Conservation (phyloP, 1,139 yeast genomes). For the Kodamaea fungicola region DNA sequence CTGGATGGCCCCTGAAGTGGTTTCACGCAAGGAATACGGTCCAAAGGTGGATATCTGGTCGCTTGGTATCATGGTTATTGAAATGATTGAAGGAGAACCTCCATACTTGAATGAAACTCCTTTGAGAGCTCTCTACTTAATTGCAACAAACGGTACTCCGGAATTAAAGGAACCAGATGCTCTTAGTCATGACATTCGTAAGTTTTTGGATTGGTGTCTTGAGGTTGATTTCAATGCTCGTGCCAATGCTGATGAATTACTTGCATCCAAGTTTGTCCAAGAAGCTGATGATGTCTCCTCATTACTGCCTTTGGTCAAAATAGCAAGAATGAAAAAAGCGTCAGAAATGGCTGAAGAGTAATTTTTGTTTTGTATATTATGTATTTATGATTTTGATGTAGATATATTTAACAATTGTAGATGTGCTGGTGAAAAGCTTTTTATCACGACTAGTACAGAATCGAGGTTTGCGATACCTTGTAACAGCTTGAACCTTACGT, state of each 20-base stretch:
- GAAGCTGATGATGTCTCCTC: slow-evolving; percentile 70
- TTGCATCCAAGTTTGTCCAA: slow-evolving; percentile 67
- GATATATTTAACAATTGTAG: no score
- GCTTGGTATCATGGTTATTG: slow-evolving; percentile 94
- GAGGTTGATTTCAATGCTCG: slow-evolving; percentile 84
- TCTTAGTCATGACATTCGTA: slow-evolving; percentile 60
- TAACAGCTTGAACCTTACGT: no score
- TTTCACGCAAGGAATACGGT: slow-evolving; percentile 89
- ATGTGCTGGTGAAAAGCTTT: no score
- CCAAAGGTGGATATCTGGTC: slow-evolving; percentile 98
- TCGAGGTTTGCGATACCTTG: no score
- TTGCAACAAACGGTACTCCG: slow-evolving; percentile 96
- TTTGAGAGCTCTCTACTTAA: slow-evolving; percentile 81
- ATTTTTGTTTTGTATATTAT: background rate
- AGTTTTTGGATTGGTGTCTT: slow-evolving; percentile 74
- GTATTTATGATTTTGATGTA: no score
- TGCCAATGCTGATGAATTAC: slow-evolving; percentile 74
- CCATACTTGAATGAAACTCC: slow-evolving; percentile 97
- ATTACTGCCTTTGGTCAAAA: slow-evolving; percentile 85
- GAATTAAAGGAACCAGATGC: slow-evolving; percentile 85
- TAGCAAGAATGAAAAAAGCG: slow-evolving; percentile 78
- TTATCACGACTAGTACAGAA: no score
- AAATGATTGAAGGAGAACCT: slow-evolving; percentile 99
- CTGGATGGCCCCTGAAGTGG: slow-evolving; percentile 99
- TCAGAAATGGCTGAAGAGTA: slow-evolving; percentile 43